Evolutionary conservation across 352 stramenopile species (phyloP).

Genomic region (Blastocystis sp.): DNA sequence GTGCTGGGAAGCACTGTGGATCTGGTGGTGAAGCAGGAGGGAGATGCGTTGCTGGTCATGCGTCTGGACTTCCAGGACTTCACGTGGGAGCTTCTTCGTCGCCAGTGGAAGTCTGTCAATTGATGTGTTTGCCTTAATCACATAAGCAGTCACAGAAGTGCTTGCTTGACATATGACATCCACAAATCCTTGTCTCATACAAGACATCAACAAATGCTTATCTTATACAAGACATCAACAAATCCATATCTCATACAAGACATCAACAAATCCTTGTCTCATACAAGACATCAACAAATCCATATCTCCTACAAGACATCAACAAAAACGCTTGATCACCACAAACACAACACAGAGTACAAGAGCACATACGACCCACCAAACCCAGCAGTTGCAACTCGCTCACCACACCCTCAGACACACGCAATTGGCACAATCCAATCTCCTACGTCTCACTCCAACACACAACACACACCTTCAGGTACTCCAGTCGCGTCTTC

Average conservation of each 20-base stretch:
- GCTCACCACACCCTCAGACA: slow-evolving; percentile 85
- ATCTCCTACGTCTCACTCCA: slow-evolving; percentile 79
- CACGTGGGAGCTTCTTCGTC: not conserved
- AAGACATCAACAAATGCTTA: too few species aligned
- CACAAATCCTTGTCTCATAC: too few species aligned
- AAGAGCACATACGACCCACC: slow-evolving; percentile 74
- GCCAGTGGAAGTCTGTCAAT: not conserved
- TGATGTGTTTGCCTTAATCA: too few species aligned
- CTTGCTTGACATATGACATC: too few species aligned
- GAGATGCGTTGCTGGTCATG: not conserved
- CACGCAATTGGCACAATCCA: slow-evolving; percentile 89
- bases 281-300: too few species aligned
- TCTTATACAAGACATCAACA: too few species aligned
- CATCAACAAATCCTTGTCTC: too few species aligned
- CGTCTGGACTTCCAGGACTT: not conserved
- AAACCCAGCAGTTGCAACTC: slow-evolving; percentile 90
- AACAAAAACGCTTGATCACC: not conserved
- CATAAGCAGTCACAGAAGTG: too few species aligned
- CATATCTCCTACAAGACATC: not conserved
- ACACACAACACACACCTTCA: slow-evolving; percentile 75
- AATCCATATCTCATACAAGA: too few species aligned
- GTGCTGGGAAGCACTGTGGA: not conserved
- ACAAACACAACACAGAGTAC: not conserved
- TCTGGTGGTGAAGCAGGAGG: not conserved
- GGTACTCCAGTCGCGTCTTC: slow-evolving; percentile 81